phyloP scores from a whole-genome alignment of 352 stramenopile species.

The Phytophthora citricola region DNA sequence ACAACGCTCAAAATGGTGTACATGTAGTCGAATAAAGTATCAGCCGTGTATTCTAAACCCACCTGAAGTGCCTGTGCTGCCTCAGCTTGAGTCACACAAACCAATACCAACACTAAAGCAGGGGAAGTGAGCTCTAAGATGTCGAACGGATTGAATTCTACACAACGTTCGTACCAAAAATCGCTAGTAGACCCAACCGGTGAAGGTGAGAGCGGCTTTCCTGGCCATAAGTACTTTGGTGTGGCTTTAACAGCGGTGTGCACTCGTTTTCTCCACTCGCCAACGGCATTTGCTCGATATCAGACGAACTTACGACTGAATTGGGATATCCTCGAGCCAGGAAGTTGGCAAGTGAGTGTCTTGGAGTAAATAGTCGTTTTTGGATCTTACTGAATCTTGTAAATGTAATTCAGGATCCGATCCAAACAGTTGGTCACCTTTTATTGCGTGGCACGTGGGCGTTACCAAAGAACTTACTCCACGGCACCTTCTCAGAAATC shows the following conservation, averaged over 20 bases:
- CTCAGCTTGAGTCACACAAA: conserved; percentile 16
- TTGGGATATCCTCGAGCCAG: background rate
- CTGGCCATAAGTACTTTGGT: background rate
- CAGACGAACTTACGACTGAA: background rate
- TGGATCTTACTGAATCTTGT: background rate
- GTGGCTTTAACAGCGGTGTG: conserved; percentile 1
- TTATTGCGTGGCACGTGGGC: background rate
- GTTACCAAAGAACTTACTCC: too few relatives aligned
- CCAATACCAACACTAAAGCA: conserved; percentile 4
- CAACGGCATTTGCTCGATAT: background rate
- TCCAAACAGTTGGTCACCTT: background rate
- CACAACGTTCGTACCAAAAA: background rate
- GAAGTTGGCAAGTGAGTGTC: background rate
- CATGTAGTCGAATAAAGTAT: background rate
- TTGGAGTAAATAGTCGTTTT: background rate
- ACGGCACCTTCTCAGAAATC: background rate
- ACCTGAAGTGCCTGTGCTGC: conserved; percentile 18
- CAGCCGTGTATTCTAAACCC: background rate
- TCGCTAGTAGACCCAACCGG: conserved; percentile 3
- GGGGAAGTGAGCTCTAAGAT: background rate
- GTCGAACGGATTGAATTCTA: background rate
- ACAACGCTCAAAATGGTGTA: too few relatives aligned
- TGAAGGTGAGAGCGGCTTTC: background rate
- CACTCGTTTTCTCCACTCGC: background rate
- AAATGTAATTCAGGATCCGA: background rate